These are phyloP conservation scores for Ceratobasidium sp. DNA, from an alignment of 1,284 basidiomycete genomes.

Conservation along the genomic window DNA sequence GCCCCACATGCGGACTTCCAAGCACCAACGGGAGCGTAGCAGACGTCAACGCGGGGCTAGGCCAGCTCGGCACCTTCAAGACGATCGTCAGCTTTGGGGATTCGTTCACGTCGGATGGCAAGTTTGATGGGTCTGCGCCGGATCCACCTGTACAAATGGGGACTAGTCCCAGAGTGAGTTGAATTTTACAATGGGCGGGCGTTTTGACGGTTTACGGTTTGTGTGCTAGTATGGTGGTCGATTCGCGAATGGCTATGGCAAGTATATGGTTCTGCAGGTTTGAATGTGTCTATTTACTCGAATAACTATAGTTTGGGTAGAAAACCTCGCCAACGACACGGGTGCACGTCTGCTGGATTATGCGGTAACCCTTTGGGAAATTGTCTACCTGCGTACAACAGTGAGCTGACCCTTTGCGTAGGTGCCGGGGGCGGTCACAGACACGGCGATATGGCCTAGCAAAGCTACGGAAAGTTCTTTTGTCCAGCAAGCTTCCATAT, in stretches of 20 bases:
- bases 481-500: conserved; percentile 30
- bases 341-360: conserved; percentile 31
- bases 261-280: not conserved
- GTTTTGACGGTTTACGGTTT: not conserved
- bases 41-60: conserved; percentile 34
- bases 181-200: not conserved
- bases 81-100: conserved; percentile 45
- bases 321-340: conserved; percentile 35
- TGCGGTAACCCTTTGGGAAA: conserved; percentile 9
- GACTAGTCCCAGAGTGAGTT: conserved; percentile 25
- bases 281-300: not conserved
- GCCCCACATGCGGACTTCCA: conserved; percentile 18
- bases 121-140: conserved; percentile 36
- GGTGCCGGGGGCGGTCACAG: conserved; percentile 38
- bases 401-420: not conserved
- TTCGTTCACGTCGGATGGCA: conserved; percentile 34
- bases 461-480: conserved; percentile 40
- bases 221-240: conserved; percentile 24
- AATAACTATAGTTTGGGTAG: conserved; percentile 26
- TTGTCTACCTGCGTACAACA: not conserved
- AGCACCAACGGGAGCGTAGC: conserved; percentile 18
- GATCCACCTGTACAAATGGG: conserved; percentile 38
- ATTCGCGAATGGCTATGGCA: conserved; percentile 40
- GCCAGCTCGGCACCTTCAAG: conserved; percentile 3
- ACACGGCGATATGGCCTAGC: conserved; percentile 38